Base-by-base conservation (phyloP, 2,329 filamentous ascomycete species). In the Sporothrix luriei region DNA sequence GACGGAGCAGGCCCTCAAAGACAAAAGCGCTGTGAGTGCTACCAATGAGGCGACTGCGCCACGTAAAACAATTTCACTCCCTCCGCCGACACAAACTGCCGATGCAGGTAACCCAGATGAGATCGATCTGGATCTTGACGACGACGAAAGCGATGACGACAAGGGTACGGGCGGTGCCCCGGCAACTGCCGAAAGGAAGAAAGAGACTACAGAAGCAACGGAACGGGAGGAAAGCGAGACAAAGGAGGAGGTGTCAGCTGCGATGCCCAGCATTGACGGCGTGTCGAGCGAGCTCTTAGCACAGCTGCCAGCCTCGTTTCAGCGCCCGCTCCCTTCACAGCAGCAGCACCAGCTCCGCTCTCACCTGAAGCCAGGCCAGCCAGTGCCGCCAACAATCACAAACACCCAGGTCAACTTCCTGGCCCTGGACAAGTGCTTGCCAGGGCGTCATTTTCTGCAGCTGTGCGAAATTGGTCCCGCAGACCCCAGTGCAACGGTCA, bases 401-500 rank as follows among this genome's bases (percentile, higher is more conserved):
- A 98, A 98, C 81, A 90, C 84, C 24, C 84, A 85, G 4, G 96
- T 94, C 2, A 85, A 89, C 14, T 99, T 99, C 78, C 84, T 99
- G 13, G 91, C 95, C 0, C 83, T 99, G 2, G 94, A 97, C 80
- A 99, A 99, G 79, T 97, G 93, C 76, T 84, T 94, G 54, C 90
- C 91, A 0, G 85, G 89, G 21, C 88, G 91, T 16, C 87, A 93
- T 71, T 98, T 94, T 76, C 83, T 99, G 2, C 93, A 98, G 74
- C 83, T 98, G 2, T 82, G 91, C 46, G 86, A 91, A 43, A 82
- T 94, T 21, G 76, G 80, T 2, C 82, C 88, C 3, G 76, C 84
- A 54, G 80, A 83, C 4, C 57, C 38, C 4, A 14, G 26, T 19
- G 71, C 79, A 0, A 72, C 78, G 55, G 69, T 2, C 67, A 76